Conservation (phyloP, 495 filamentous ascomycete genomes). For the Tuber borchii region DNA sequence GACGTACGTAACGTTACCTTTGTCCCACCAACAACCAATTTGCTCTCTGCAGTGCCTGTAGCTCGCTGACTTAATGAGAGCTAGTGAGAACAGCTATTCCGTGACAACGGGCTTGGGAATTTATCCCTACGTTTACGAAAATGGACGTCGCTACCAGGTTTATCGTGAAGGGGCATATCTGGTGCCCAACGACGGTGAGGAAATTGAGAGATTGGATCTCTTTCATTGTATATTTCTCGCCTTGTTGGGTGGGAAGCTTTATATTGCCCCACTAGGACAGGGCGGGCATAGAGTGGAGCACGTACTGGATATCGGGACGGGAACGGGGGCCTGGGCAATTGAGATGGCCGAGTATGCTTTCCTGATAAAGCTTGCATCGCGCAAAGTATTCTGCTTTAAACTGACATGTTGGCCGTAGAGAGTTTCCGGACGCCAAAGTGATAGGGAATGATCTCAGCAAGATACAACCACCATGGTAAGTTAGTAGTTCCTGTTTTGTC, state of each 20-base stretch:
- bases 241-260: constrained; percentile 48
- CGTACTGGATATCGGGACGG: constrained; percentile 59
- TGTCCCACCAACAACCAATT: background rate
- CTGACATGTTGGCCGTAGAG: constrained; percentile 8
- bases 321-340: constrained; percentile 62
- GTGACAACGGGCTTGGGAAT: constrained; percentile 44
- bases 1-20: constrained; percentile 11
- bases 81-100: constrained; percentile 21
- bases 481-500: background rate
- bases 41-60: background rate
- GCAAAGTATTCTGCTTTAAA: background rate
- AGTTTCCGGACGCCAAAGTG: constrained; percentile 23
- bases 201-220: constrained; percentile 68
- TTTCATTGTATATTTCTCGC: constrained; percentile 56
- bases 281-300: constrained; percentile 45
- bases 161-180: constrained; percentile 59
- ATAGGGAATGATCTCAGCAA: constrained; percentile 61
- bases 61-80: background rate
- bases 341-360: constrained; percentile 45
- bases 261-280: constrained; percentile 51
- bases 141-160: constrained; percentile 60
- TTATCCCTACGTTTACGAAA: constrained; percentile 45
- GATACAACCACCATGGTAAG: constrained; percentile 52
- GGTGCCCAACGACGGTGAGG: constrained; percentile 60
- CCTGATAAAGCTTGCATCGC: background rate